Percentiles rank a stretch among this genome's conserved stretches.
Evolutionary conservation across 108 stramenopile genomes (phyloP).

Genomic region (Aurantiochytrium sp.): DNA sequence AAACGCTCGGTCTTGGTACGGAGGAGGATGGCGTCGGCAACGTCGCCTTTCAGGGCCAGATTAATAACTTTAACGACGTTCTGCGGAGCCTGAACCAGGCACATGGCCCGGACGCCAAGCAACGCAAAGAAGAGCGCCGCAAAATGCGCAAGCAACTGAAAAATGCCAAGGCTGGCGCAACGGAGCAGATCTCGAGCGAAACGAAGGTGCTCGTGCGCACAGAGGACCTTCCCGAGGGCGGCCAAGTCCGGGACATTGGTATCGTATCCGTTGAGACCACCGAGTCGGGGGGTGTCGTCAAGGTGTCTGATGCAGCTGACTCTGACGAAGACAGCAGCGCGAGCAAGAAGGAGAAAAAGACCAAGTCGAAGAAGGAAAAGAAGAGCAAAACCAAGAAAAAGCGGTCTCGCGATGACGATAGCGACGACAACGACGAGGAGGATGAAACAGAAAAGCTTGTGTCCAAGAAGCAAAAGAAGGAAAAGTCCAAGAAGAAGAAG

Average conservation of each 20-base stretch:
- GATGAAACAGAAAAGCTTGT: background rate
- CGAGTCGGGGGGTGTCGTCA: background rate
- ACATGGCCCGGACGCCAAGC: background rate
- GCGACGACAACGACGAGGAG: background rate
- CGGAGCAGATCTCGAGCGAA: background rate
- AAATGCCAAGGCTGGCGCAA: background rate
- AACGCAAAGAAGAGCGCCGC: background rate
- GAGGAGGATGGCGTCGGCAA: conserved; percentile 32
- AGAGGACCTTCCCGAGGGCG: background rate
- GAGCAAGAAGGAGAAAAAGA: background rate
- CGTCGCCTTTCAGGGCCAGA: conserved; percentile 35
- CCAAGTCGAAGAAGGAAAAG: background rate
- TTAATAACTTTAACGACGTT: conserved; percentile 35
- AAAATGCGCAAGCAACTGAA: background rate
- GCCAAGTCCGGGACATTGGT: background rate
- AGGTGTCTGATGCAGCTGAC: background rate
- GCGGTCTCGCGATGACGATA: conserved; percentile 25
- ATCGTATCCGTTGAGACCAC: background rate
- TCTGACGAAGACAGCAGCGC: background rate
- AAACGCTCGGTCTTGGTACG: conserved; percentile 41
- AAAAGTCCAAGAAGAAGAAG: background rate
- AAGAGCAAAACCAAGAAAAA: conserved; percentile 34
- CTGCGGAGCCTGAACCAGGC: conserved; percentile 32
- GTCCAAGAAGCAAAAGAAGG: background rate
- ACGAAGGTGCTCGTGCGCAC: background rate